phyloP scores from a whole-genome alignment of 1,139 yeast genomes.

The Nakaseomyces delphensis region DNA sequence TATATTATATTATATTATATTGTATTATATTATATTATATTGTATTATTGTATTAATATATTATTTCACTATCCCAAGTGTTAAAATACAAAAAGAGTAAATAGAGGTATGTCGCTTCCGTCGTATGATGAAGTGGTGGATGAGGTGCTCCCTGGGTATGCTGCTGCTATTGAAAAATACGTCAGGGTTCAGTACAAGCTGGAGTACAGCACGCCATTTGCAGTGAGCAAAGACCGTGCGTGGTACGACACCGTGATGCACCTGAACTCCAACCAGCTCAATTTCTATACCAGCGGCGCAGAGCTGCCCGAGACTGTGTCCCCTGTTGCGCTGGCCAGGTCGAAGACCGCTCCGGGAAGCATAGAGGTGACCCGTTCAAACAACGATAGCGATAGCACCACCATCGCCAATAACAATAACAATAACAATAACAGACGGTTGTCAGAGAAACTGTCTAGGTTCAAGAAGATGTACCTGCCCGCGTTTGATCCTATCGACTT shows the following conservation, averaged over 20 bases:
- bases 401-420: constrained; percentile 14
- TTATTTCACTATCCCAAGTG: no score
- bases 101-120: background rate
- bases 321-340: constrained; percentile 22
- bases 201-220: constrained; percentile 64
- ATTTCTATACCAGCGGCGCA: constrained; percentile 38
- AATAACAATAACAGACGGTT: background rate
- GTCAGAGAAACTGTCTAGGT: background rate
- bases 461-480: background rate
- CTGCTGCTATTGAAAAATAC: constrained; percentile 51
- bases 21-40: no score
- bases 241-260: constrained; percentile 59
- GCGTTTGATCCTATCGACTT: constrained; percentile 4
- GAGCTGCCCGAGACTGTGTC: constrained; percentile 7
- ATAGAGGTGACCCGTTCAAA: background rate
- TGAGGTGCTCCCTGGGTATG: constrained; percentile 43
- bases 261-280: constrained; percentile 64
- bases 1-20: no score
- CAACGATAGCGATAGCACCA: constrained; percentile 9
- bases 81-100: background rate
- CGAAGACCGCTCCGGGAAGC: constrained; percentile 16
- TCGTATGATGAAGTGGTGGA: background rate
- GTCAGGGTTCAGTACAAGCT: constrained; percentile 47
- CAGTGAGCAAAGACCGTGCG: constrained; percentile 48
- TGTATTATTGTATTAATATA: no score